These are phyloP conservation scores for Zoysia pacifica DNA, from an alignment of 176 grass and related monocot species.

Conservation along the genomic window DNA sequence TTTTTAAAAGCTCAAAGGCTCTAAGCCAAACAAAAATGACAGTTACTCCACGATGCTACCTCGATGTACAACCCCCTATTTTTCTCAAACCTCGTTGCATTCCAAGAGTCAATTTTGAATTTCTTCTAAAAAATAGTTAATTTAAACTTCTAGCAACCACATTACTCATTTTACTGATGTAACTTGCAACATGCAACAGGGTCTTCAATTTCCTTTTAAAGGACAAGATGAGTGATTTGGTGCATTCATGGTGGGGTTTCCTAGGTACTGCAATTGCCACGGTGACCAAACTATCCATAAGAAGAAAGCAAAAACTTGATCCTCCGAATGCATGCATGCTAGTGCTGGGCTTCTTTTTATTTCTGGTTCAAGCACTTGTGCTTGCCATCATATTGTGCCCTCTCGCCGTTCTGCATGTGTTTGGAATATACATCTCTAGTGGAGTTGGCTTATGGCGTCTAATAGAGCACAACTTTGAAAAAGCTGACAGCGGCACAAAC, in stretches of 20 bases:
- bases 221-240: neutral
- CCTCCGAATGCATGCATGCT: neutral
- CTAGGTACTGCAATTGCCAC: neutral
- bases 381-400: neutral
- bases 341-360: neutral
- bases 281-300: too few relatives aligned
- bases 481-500: neutral
- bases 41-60: too few relatives aligned
- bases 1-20: too few relatives aligned
- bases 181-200: neutral
- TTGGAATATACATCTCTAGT: neutral
- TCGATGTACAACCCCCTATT: too few relatives aligned
- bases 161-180: neutral
- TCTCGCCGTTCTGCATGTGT: neutral
- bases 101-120: too few relatives aligned
- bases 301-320: too few relatives aligned
- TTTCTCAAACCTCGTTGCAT: too few relatives aligned
- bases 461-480: neutral
- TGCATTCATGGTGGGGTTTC: neutral
- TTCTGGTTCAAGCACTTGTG: neutral
- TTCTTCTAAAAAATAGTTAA: too few relatives aligned
- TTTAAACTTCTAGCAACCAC: neutral
- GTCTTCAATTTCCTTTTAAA: neutral
- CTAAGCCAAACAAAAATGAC: too few relatives aligned
- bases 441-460: constrained; percentile 16